These are phyloP conservation scores for Hirsutella rhossiliensis DNA, from an alignment of 2,329 filamentous ascomycete genomes.

Conservation along the genomic window DNA sequence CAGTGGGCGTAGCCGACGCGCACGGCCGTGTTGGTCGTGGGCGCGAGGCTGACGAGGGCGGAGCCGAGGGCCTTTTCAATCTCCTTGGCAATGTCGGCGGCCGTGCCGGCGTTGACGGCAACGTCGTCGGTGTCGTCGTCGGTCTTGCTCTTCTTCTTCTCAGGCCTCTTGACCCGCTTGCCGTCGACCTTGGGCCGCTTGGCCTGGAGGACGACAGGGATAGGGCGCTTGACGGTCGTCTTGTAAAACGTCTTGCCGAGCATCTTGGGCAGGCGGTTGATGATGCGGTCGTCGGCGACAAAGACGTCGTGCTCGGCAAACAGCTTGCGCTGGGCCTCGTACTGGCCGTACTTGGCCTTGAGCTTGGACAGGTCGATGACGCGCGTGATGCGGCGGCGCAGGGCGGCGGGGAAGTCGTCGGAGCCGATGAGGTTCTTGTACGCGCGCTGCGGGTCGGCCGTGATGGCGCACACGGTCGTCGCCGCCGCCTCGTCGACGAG, in stretches of 20 bases:
- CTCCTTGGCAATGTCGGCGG: conserved; percentile 63
- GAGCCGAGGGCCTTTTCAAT: conserved; percentile 64
- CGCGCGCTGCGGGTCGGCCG: conserved; percentile 64
- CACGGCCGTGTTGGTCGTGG: conserved; percentile 69
- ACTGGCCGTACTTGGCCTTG: conserved; percentile 71
- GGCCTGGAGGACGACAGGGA: conserved; percentile 63
- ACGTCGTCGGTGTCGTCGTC: conserved; percentile 9
- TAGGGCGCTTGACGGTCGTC: conserved; percentile 67
- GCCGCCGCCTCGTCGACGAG: conserved; percentile 49
- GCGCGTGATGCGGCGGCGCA: conserved; percentile 56
- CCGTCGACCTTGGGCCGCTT: conserved; percentile 49
- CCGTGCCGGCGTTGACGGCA: conserved; percentile 35
- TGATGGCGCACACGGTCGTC: conserved; percentile 74
- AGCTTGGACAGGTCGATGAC: conserved; percentile 78
- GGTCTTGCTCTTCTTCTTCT: conserved; percentile 34
- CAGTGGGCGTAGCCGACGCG: conserved; percentile 67
- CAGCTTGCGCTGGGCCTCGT: conserved; percentile 76
- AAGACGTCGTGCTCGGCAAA: conserved; percentile 84
- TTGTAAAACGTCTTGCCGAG: conserved; percentile 94
- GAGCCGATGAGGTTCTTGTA: conserved; percentile 83
- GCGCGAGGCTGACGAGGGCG: conserved; percentile 70
- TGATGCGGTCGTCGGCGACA: conserved; percentile 80
- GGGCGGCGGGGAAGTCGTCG: conserved; percentile 54
- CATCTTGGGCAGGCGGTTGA: conserved; percentile 57
- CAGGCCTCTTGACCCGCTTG: conserved; percentile 39